Evolutionary conservation across 1,284 basidiomycete species (phyloP), one percentile per base, ranked within the genome.

Genomic region (Phellinidium pouzarii): DNA sequence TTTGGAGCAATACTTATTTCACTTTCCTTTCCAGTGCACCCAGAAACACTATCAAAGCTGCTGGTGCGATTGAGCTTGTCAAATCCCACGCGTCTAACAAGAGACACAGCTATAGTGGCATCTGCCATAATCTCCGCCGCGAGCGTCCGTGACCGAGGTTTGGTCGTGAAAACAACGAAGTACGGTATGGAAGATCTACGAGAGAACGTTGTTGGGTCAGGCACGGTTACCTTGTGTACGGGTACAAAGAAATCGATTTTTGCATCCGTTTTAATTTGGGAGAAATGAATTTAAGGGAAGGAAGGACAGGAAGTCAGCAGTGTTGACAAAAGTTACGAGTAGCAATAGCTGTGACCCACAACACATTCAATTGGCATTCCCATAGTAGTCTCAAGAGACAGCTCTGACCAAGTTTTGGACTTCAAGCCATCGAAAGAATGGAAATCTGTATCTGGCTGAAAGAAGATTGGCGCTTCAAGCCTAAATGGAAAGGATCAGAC

Each of bases 121-220:
- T 86, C 83, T 3, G 79, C 63, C 7, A 82, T 78, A 31, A 87
- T 82, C 61, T 87, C 83, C 49, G 72, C 74, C 5, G 79, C 74
- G 37, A 85, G 67, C 14, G 65, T 59, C 0, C 69, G 63, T 14
- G 76, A 80, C 36, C 77, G 72, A 14, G 79, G 77, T 5, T 66
- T 76, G 19, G 84, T 85, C 11, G 77, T 76, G 64, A 85, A 87
- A 23, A 86, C 79, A 42, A 85, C 82, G 60, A 80, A 87, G 61
- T 79, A 86, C 22, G 82, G 77, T 50, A 87, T 75, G 23, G 74
- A 73, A 11, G 72, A 73, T 27, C 71, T 64, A 9, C 83, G 80
- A 57, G 76, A 70, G 66, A 85, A 85, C 5, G 73, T 73, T 8
- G 76, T 69, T 8, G 77, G 71, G 34, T 72, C 75, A 14, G 84